Base-by-base conservation (phyloP, 208 protist genomes). In the Leishmania arabica region DNA sequence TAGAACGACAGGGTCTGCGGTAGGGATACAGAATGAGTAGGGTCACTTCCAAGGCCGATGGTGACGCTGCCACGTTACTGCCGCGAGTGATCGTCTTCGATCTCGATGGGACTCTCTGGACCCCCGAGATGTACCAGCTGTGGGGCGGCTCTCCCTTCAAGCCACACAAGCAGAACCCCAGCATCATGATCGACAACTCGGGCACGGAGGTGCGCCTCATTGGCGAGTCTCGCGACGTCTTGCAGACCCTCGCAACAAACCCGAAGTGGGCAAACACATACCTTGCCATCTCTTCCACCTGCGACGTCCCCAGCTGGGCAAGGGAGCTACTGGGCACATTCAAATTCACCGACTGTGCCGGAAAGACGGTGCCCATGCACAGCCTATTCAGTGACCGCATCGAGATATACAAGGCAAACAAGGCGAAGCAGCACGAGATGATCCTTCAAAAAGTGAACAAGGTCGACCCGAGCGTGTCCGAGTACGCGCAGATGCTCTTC, bases 71-170 rank as follows among this genome's bases (percentile, higher is more conserved):
- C 45, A 13, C 72, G 51, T 3, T 60, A 51, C 31, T 62, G 72
- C 72, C 72, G 27, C 72, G 72, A 42, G 90, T 97, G 40, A 95
- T 98, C 82, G 94, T 96, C 64, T 97, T 97, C 74, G 95, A 98
- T 71, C 90, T 98, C 40, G 95, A 98, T 78, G 95, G 94, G 17
- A 98, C 95, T 3, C 84, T 98, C 5, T 98, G 95, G 94, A 70
- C 89, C 24, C 95, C 95, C 0, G 94, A 98, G 84, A 97, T 98
- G 95, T 98, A 97, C 70, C 83, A 98, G 77, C 84, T 97, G 11
- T 89, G 80, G 79, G 93, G 94, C 53, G 95, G 95, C 17, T 78
- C 92, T 0, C 95, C 95, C 3, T 98, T 98, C 84, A 86, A 60
- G 60, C 54, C 79, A 11, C 83, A 94, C 74, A 65, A 64, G 11